Evolutionary conservation across 2,329 filamentous ascomycete genomes (phyloP), one percentile per base, ranked within the genome.

Genomic region (Paraphaeosphaeria minitans): DNA sequence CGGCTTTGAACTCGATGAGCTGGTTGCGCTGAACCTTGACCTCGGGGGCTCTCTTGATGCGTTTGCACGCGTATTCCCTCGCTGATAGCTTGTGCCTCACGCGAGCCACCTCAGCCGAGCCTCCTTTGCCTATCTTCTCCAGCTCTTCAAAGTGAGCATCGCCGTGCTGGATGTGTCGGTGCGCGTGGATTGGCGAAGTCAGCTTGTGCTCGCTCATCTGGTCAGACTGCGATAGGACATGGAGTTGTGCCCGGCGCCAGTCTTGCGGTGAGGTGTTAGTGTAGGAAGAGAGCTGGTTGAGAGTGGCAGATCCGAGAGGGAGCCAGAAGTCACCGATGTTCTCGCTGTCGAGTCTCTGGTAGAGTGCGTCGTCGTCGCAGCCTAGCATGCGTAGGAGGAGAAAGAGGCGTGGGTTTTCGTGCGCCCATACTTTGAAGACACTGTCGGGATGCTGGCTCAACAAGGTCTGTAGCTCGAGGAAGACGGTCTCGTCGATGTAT

Each of bases 351-450:
- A 67, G 64, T 16, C 33, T 54, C 14, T 54, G 39, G 39, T 65
- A 63, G 31, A 63, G 45, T 9, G 56, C 49, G 21, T 66, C 57
- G 22, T 60, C 48, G 31, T 60, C 58, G 58, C 59, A 59, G 48
- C 57, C 65, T 33, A 66, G 62, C 59, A 67, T 66, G 29, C 63
- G 61, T 24, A 67, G 52, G n/a, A 67, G 58, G 12, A 59, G 60
- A 54, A 65, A 67, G 13, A 61, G 56, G 14, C 65, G 57, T 2
- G 65, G 65, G 10, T 59, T 62, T 1, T 60, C 51, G 57, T 42
- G 33, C 22, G 45, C 55, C 65, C 65, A 66, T 56, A 39, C 19
- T 13, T 41, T 45, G 21, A 65, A 33, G 1, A 43, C 24, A 7
- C 46, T 42, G 39, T 66, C 62, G 13, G 65, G 64, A 46, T 68